Base-by-base conservation (phyloP, 108 stramenopile genomes). In the Nannochloropsis gaditana region DNA sequence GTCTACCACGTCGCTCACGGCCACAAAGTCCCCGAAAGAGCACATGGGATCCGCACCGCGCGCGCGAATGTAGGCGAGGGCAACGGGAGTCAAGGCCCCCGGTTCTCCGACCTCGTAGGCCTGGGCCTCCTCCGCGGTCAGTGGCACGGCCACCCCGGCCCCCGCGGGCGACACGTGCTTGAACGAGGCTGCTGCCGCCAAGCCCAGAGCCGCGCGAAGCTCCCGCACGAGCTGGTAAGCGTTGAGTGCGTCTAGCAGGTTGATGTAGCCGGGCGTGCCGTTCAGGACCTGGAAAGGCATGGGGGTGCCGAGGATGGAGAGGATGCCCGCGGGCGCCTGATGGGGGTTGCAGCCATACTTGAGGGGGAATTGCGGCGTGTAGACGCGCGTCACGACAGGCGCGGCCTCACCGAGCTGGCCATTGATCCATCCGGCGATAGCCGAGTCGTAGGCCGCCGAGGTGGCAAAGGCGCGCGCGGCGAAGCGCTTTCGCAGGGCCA, bases 11-110 rank as follows among this genome's bases (percentile, higher is more conserved):
- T 98, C 96, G 9, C 93, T 94, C 11, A 99, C 90, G 45, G 99
- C 99, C 47, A 94, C 97, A 85, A 96, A 99, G 83, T 91, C 98
- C 43, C 99, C 99, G 88, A 99, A 99, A 84, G 94, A 94, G 85
- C 95, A 97, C 97, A 99, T 95, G 82, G 99, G 99, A 87, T 99
- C 99, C 41, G 97, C 97, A 86, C 97, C 96, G 9, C 99, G 92
- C 11, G 99, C 99, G 43, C 99, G 94, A 44, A 99, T 86, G 92
- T 99, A 99, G 43, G 99, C 99, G 86, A 96, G 88, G 41, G 98
- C 96, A 0, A 90, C 89, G 9, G 97, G 95, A 19, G 98, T 98
- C 85, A 98, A 89, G 42, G 19, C 21, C 50, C 92, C 92, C 9
- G 85, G 92, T n/a, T 94, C 93, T 4, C 92, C 90, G 45, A 95